Percentiles rank a stretch among this genome's conserved stretches.
These are phyloP conservation scores for Boletellus sp. DNA, from an alignment of 768 basidiomycete species.

Conservation along the genomic window DNA sequence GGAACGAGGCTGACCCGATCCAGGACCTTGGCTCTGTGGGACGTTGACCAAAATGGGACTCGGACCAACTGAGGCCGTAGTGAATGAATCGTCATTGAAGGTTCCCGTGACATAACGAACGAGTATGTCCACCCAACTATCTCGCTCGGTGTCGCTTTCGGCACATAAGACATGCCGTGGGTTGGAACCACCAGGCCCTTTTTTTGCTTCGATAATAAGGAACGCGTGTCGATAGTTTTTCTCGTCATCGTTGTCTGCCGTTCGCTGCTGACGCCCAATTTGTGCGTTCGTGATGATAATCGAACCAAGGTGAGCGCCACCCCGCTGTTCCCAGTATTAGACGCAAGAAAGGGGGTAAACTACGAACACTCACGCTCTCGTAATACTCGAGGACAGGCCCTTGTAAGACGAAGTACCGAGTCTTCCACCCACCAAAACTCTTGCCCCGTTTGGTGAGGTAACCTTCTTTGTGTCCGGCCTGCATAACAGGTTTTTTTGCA, in stretches of 20 bases:
- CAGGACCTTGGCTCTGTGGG: conserved; percentile 24
- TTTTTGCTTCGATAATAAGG: conserved; percentile 89
- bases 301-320: conserved; percentile 87
- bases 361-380: conserved; percentile 72
- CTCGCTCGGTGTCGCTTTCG: conserved; percentile 90
- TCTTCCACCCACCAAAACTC: conserved; percentile 98
- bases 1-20: conserved; percentile 48
- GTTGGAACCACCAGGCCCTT: conserved; percentile 62
- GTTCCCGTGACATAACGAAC: conserved; percentile 80
- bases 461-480: conserved; percentile 87
- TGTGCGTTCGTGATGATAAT: conserved; percentile 90
- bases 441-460: conserved; percentile 95
- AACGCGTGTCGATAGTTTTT: conserved; percentile 97
- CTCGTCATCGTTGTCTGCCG: conserved; percentile 65
- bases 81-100: conserved; percentile 69
- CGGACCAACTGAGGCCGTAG: conserved; percentile 39
- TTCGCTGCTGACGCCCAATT: conserved; percentile 90
- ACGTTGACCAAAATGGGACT: conserved; percentile 24
- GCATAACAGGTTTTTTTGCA: conserved; percentile 70
- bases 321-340: conserved; percentile 52
- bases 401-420: conserved; percentile 90
- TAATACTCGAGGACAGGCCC: conserved; percentile 92
- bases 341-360: conserved; percentile 5
- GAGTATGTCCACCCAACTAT: conserved; percentile 92
- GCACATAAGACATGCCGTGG: conserved; percentile 93